Base-by-base conservation (phyloP, 805 yeast genomes). In the Saccharomycopsis lassenensis region DNA sequence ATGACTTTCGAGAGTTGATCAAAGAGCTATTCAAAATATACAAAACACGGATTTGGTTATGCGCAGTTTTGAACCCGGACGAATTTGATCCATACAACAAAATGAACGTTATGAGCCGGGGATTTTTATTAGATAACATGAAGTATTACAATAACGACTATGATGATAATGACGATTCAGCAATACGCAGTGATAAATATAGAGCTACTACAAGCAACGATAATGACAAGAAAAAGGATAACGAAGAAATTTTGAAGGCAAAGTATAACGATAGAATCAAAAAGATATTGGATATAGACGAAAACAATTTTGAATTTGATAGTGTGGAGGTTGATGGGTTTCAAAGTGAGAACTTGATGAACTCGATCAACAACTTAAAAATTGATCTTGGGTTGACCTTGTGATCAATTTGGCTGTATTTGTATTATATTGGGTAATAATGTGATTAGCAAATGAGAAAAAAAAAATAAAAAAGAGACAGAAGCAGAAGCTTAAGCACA, bases 261-360 rank as follows among this genome's bases (percentile, higher is more conserved):
- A 74, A 72, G 49, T 87, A 84, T 52, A 94, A 86, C 54, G 95
- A 85, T 53, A 83, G 84, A 31, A 93, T 87, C 24, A 86, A 84
- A 56, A 63, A 79, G 35, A 39, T 42, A 20, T 31, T 42, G n/a
- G 11, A 18, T 6, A 6, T 39, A n/a, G 43, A 43, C 22, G 41
- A 36, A 17, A 31, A 27, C 5, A 32, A 29, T 18, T 33, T 38
- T 19, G 23, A 27, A n/a, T 29, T 39, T 16, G 46, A 39, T 14
- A 29, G 36, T 18, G 36, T 43, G 12, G 24, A 12, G 15, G 35
- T 39, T 16, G 46, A 43, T 24, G 41, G 36, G 24, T 39, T 39
- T 24, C 46, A 43, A 33, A 41, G 41, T 15, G 39, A 36, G 15
- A 42, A 35, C 24, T 39, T 42, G 27, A 18, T 39, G 8, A 39